Conservation (phyloP, 345 rosid genomes). For the Hevea brasiliensis region DNA sequence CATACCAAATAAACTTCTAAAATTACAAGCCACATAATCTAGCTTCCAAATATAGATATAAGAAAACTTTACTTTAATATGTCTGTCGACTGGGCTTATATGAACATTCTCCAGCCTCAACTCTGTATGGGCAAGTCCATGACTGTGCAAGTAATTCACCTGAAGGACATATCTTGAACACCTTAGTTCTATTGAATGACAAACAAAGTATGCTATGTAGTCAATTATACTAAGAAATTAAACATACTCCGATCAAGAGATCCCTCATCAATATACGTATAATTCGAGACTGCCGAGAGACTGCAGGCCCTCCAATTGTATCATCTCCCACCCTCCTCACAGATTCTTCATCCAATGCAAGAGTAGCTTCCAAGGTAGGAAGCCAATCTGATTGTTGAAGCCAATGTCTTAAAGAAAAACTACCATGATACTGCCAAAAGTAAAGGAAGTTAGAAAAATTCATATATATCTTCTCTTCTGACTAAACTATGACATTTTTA, state of each 20-base stretch:
- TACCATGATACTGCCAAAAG: constrained; percentile 75
- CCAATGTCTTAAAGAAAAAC: constrained; percentile 94
- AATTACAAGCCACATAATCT: not conserved
- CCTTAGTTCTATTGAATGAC: not conserved
- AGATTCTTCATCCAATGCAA: constrained; percentile 90
- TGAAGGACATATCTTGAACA: constrained; percentile 27
- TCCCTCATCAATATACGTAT: constrained; percentile 84
- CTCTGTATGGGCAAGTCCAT: constrained; percentile 97
- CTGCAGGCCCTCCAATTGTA: constrained; percentile 94
- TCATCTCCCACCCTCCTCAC: constrained; percentile 86
- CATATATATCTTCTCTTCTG: not conserved
- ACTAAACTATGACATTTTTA: not conserved
- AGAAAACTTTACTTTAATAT: constrained; percentile 62
- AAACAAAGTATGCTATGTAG: not conserved
- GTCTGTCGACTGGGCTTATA: constrained; percentile 91
- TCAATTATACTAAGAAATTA: constrained; percentile 7
- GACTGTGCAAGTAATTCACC: constrained; percentile 97
- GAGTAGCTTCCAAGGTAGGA: constrained; percentile 92
- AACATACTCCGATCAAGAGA: constrained; percentile 87
- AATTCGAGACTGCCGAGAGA: constrained; percentile 78
- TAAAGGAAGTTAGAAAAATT: not conserved
- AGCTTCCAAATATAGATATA: not conserved
- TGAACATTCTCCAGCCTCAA: constrained; percentile 94
- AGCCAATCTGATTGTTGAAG: constrained; percentile 96
- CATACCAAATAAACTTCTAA: not conserved